phyloP scores from a whole-genome alignment of 108 stramenopile species.

The Schizochytrium sp. region DNA sequence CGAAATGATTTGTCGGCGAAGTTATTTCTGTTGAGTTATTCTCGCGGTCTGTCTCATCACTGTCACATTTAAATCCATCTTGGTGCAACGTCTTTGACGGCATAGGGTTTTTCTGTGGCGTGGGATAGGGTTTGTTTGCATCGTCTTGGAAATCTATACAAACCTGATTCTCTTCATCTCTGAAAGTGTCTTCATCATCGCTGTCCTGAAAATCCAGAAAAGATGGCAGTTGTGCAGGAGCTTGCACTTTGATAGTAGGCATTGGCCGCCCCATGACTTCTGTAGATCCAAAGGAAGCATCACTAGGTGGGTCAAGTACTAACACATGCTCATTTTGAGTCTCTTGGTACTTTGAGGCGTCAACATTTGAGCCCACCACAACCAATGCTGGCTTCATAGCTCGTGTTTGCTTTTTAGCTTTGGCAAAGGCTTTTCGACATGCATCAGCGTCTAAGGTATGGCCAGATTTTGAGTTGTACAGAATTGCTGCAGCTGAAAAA shows the following conservation, averaged over 20 bases:
- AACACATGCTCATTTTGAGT: neutral
- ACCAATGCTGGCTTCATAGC: neutral
- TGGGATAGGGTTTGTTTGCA: neutral
- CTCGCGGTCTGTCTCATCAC: neutral
- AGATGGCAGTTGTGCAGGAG: constrained; percentile 31
- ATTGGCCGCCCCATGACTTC: constrained; percentile 4
- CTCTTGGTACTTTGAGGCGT: neutral
- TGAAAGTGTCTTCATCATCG: neutral
- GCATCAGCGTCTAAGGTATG: neutral
- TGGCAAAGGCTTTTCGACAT: constrained; percentile 7
- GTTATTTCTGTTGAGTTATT: neutral
- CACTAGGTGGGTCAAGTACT: neutral
- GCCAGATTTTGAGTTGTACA: neutral
- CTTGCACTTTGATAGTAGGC: constrained; percentile 28
- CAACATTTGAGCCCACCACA: too few relatives aligned
- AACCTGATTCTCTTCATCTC: neutral
- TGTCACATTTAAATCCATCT: too few relatives aligned
- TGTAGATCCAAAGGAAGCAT: neutral
- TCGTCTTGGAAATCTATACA: neutral
- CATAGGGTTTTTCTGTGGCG: too few relatives aligned
- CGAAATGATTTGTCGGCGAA: neutral
- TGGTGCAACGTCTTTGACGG: too few relatives aligned
- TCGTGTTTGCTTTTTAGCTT: neutral
- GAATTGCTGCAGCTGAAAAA: neutral
- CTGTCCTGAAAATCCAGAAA: neutral